A percentile compares a stretch with the other conserved stretches of the same genome.
Evolutionary conservation across 1,139 yeast species (phyloP).

Genomic region (Hansenula anomala): DNA sequence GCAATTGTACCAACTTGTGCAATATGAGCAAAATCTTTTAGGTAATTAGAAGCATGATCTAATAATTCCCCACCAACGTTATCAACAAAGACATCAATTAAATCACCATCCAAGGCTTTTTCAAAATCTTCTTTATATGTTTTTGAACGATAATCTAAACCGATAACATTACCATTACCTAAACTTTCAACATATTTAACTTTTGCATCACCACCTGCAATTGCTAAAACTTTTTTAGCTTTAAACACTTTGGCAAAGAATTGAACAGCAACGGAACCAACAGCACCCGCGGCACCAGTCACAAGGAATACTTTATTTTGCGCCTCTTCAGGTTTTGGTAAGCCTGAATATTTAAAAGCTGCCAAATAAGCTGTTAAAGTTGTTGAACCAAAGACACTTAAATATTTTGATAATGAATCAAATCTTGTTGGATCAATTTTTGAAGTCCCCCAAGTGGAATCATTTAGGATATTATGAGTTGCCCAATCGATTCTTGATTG

Average conservation of each 20-base stretch:
- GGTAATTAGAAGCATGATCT: constrained; percentile 38
- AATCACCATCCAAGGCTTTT: constrained; percentile 40
- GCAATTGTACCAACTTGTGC: constrained; percentile 62
- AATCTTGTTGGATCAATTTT: constrained; percentile 28
- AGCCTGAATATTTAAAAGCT: constrained; percentile 38
- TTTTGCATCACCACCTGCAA: constrained; percentile 60
- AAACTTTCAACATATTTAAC: constrained; percentile 48
- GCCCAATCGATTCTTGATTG: constrained; percentile 36
- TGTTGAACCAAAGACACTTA: constrained; percentile 51
- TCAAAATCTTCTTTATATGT: constrained; percentile 38
- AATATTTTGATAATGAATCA: constrained; percentile 34
- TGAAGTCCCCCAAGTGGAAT: constrained; percentile 6
- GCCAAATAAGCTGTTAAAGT: constrained; percentile 63
- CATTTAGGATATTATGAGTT: constrained; percentile 31
- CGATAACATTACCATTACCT: constrained; percentile 45
- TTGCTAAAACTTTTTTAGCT: constrained; percentile 55
- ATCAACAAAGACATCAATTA: constrained; percentile 47
- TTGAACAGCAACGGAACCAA: constrained; percentile 60
- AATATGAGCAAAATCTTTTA: constrained; percentile 40
- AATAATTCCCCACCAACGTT: constrained; percentile 63
- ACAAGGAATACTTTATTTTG: constrained; percentile 40
- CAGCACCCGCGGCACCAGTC: constrained; percentile 71
- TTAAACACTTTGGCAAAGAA: constrained; percentile 50
- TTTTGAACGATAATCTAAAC: constrained; percentile 49
- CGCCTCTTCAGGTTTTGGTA: constrained; percentile 29